phyloP scores from a whole-genome alignment of 768 basidiomycete genomes.

The Rhizopogon roseolus region DNA sequence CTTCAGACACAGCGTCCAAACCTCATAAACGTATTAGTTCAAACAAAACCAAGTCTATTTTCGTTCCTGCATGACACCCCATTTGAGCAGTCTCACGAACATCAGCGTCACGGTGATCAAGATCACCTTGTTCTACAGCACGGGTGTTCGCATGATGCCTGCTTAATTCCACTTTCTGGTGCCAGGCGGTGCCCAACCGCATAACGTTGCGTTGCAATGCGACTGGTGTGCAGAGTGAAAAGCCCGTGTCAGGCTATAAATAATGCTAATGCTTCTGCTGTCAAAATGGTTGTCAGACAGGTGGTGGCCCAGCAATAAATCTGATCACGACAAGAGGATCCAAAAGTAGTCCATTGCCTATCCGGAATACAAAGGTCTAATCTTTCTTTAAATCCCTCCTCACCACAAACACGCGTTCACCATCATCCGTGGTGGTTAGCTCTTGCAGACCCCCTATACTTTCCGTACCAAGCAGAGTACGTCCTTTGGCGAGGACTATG shows the following conservation, averaged over 20 bases:
- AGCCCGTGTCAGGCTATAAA: neutral
- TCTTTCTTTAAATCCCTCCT: conserved; percentile 83
- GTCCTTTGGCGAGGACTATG: conserved; percentile 71
- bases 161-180: neutral
- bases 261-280: neutral
- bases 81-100: neutral
- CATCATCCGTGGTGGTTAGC: conserved; percentile 52
- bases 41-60: neutral
- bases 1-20: no score
- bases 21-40: no score
- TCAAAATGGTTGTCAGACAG: neutral
- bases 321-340: neutral
- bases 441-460: conserved; percentile 56
- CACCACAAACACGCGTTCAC: conserved; percentile 74
- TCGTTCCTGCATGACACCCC: no score
- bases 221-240: neutral
- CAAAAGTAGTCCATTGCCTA: neutral
- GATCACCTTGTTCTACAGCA: neutral
- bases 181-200: neutral
- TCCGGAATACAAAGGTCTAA: conserved; percentile 28
- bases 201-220: neutral
- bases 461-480: conserved; percentile 54
- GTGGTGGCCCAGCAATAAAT: neutral
- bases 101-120: neutral
- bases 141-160: neutral